Evolutionary conservation across 2,329 filamentous ascomycete species (phyloP).

Genomic region (Lasiodiplodia hormozganensis): DNA sequence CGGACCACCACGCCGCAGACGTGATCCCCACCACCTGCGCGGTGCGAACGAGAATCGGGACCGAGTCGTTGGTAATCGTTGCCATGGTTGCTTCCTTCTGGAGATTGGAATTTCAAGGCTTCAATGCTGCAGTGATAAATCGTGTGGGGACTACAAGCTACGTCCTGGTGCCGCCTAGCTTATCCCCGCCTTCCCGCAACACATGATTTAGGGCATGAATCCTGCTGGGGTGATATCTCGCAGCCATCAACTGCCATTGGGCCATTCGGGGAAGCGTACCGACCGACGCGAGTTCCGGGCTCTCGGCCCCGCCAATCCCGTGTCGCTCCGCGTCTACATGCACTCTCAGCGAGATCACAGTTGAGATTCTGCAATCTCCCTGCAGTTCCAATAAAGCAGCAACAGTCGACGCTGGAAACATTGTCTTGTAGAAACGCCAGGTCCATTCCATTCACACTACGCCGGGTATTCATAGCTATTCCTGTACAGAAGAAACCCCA

Average conservation of each 20-base stretch:
- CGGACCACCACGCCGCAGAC: constrained; percentile 26
- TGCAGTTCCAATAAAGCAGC: not conserved
- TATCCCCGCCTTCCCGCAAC: not conserved
- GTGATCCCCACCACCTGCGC: constrained; percentile 33
- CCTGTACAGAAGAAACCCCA: not conserved
- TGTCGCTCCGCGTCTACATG: not conserved
- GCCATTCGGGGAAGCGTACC: not conserved
- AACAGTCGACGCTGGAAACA: not conserved
- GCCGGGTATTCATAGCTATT: constrained; percentile 19
- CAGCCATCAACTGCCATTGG: not conserved
- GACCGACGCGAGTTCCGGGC: not conserved
- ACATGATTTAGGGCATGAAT: not conserved
- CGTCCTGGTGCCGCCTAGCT: not conserved
- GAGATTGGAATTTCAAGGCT: too few relatives aligned
- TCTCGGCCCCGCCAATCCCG: constrained; percentile 10
- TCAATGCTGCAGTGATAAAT: not conserved
- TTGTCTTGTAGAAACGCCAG: not conserved
- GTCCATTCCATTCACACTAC: not conserved
- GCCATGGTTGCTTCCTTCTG: not conserved
- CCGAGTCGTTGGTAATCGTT: not conserved
- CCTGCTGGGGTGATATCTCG: not conserved
- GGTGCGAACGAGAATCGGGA: constrained; percentile 30
- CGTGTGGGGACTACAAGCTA: too few relatives aligned
- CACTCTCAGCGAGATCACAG: not conserved
- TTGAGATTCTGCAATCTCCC: not conserved